Conservation (phyloP, 768 basidiomycete species). For the Dioszegia hungarica region DNA sequence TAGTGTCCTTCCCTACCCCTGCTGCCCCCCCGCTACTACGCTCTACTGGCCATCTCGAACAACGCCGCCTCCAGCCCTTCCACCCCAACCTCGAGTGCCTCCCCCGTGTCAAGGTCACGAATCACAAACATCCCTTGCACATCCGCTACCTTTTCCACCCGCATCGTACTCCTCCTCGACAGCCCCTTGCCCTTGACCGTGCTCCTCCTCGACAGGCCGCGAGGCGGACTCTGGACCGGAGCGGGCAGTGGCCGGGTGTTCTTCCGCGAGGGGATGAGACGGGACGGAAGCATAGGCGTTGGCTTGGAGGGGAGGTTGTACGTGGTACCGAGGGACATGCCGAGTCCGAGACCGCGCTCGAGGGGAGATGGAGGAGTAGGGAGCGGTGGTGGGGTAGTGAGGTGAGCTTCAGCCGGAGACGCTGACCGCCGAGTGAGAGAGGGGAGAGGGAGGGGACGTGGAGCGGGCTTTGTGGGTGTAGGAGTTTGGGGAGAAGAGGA, state of each 20-base stretch:
- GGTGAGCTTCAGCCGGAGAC: not conserved
- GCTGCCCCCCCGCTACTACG: not conserved
- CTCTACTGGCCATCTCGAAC: not conserved
- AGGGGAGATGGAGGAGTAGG: not conserved
- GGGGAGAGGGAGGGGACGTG: slow-evolving; percentile 3
- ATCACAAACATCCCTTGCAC: slow-evolving; percentile 4
- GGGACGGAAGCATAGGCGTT: not conserved
- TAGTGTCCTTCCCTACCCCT: too few relatives aligned
- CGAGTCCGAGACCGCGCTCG: slow-evolving; percentile 15
- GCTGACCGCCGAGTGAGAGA: not conserved
- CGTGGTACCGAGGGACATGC: slow-evolving; percentile 7
- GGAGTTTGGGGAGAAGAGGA: not conserved
- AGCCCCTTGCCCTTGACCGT: not conserved
- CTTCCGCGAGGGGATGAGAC: not conserved
- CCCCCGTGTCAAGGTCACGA: slow-evolving; percentile 13
- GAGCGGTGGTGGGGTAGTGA: not conserved
- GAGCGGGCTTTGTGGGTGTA: not conserved
- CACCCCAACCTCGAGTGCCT: slow-evolving; percentile 7
- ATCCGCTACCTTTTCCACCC: slow-evolving; percentile 1
- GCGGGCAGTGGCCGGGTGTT: not conserved
- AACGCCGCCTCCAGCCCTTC: slow-evolving; percentile 6
- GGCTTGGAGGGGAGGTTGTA: not conserved
- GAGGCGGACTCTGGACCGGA: not conserved
- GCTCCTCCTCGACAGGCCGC: not conserved
- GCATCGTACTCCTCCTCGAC: not conserved